Base-by-base conservation (phyloP, 2,329 filamentous ascomycete species). In the Uncinocarpus reesii region DNA sequence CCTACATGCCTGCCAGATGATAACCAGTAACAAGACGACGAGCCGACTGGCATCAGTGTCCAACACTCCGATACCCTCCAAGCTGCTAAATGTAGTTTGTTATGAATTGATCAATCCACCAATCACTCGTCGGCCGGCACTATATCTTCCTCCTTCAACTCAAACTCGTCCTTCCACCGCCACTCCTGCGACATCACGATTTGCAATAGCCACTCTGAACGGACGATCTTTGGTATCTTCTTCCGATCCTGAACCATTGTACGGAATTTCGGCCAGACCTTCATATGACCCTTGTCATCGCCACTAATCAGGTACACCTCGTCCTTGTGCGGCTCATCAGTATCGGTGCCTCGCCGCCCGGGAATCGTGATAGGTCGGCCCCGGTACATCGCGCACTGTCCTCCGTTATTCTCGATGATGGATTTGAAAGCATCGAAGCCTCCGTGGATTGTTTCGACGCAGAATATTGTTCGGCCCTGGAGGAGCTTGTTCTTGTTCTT, bases 391-490 rank as follows among this genome's bases (percentile, higher is more conserved):
- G 80, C 76, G 64, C 90, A 93, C 21, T 80, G 78, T 20, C 89
- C 92, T 11, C 90, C 88, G 63, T 98, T 98, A 49, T 86, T 83
- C 62, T 84, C 80, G 43, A 90, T 84, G 55, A 98, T 95, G 31
- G 80, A 77, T 60, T 83, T 83, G 71, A 86, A 96, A 44, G 84
- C 89, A 0, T 90, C 86, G 40, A 82, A 79, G 0, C 88, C 88
- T 53, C 90, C 89, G 32, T 78, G 78, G 52, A 96, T 83, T 34
- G 79, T 77, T 35, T 84, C 78, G 0, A 88, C 86, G 62, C 88
- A 93, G 69, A 92, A 96, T 24, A 98, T 80, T 1, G 81, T 81
- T 58, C 87, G 79, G 10, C 81, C 80, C 54, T 76, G 72, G 36
- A 98, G 74, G 15, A 98, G 80, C 43, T 78, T 79, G 53, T 86